Conservation (phyloP, 805 yeast genomes). For the Cyberlindnera xylosilytica region DNA sequence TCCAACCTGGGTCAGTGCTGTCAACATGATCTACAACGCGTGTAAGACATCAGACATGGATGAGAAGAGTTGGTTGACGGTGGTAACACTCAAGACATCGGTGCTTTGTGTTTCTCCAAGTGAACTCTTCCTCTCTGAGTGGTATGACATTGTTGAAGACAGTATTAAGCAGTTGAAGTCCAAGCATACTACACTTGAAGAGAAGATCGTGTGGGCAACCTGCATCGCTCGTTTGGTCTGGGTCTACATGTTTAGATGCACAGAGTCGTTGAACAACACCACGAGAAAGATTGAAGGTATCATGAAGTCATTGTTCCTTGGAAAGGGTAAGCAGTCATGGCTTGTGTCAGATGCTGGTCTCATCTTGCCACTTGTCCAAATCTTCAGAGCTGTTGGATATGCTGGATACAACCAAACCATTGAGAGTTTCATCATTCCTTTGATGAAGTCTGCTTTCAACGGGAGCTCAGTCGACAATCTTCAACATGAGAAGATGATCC, state of each 20-base stretch:
- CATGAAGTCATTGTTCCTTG: constrained; percentile 52
- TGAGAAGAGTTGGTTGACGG: constrained; percentile 60
- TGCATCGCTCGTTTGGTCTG: constrained; percentile 76
- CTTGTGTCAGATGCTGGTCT: constrained; percentile 58
- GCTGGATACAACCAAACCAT: constrained; percentile 75
- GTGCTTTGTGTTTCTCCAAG: constrained; percentile 78
- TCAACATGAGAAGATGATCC: constrained; percentile 64
- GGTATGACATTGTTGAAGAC: constrained; percentile 69
- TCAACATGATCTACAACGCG: constrained; percentile 55
- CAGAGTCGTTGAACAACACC: constrained; percentile 87
- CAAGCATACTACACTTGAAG: constrained; percentile 41
- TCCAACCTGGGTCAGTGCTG: constrained; percentile 90
- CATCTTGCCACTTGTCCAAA: constrained; percentile 64
- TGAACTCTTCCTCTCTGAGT: constrained; percentile 64
- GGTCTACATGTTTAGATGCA: constrained; percentile 84
- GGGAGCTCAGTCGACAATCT: constrained; percentile 57
- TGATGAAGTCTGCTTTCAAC: constrained; percentile 60
- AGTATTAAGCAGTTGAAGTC: constrained; percentile 62
- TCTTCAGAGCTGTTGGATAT: constrained; percentile 74
- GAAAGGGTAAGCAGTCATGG: constrained; percentile 74
- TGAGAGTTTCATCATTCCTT: constrained; percentile 72
- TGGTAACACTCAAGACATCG: constrained; percentile 66
- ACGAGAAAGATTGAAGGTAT: constrained; percentile 71
- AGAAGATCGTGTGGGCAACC: constrained; percentile 54
- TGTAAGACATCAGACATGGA: constrained; percentile 42